Conservation (phyloP, 139 green algal genomes). For the Ulvella scutata region DNA sequence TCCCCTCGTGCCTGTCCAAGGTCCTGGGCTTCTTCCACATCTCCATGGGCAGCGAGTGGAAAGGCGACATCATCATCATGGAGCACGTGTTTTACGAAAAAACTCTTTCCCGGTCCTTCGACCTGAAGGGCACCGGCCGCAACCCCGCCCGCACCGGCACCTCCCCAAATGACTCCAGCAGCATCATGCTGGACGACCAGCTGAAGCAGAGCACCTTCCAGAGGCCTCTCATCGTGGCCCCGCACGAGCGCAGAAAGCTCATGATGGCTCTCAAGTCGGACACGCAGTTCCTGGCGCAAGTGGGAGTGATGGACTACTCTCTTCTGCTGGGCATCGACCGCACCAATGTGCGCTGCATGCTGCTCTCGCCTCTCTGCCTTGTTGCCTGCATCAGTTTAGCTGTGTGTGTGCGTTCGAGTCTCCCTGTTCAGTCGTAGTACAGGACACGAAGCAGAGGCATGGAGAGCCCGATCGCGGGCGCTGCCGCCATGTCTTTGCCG, state of each 20-base stretch:
- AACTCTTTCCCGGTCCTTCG: conserved; percentile 62
- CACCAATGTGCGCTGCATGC: not conserved
- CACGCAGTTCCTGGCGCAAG: conserved; percentile 63
- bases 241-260: conserved; percentile 3
- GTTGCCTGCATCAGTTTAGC: too few species aligned
- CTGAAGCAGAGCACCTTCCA: conserved; percentile 50
- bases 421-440: too few species aligned
- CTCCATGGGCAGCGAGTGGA: conserved; percentile 18
- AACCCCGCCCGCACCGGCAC: not conserved
- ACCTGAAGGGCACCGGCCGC: conserved; percentile 69
- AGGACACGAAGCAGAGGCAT: too few species aligned
- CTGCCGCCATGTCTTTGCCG: too few species aligned
- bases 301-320: conserved; percentile 95
- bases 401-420: too few species aligned
- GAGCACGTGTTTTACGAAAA: conserved; percentile 89
- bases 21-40: conserved; percentile 84
- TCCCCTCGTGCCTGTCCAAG: conserved; percentile 73
- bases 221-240: conserved; percentile 46
- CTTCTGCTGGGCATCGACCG: conserved; percentile 73
- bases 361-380: too few species aligned
- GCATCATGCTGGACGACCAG: conserved; percentile 86
- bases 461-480: too few species aligned
- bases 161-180: not conserved
- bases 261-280: conserved; percentile 61
- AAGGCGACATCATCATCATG: conserved; percentile 80